These are phyloP conservation scores for Populus euphratica DNA, from an alignment of 345 rosid genomes.

Conservation along the genomic window DNA sequence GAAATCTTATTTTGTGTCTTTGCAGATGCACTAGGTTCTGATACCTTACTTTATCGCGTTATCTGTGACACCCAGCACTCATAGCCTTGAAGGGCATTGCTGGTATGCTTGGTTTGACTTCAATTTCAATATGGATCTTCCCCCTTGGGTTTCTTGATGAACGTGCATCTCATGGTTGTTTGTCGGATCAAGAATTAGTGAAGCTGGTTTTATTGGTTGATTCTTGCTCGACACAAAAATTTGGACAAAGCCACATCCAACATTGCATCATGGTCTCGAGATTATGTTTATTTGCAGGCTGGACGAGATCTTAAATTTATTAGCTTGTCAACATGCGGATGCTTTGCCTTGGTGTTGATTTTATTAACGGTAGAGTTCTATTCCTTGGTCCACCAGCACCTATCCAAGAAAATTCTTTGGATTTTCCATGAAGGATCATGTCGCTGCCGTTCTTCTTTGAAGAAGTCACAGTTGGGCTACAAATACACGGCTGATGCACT, in stretches of 20 bases:
- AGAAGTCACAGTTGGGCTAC: too few species aligned
- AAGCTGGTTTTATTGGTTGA: not conserved
- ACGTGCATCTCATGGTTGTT: not conserved
- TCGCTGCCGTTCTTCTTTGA: too few species aligned
- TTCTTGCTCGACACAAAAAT: not conserved
- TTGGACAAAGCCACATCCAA: not conserved
- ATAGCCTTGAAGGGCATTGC: slow-evolving; percentile 51
- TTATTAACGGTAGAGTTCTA: slow-evolving; percentile 45
- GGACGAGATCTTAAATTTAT: slow-evolving; percentile 74
- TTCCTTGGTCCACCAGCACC: not conserved
- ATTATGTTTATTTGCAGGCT: slow-evolving; percentile 49
- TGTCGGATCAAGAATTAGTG: not conserved
- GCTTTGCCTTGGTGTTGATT: slow-evolving; percentile 55
- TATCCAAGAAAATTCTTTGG: not conserved
- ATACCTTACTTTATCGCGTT: slow-evolving; percentile 40
- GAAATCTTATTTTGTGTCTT: not conserved
- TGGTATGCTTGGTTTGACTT: slow-evolving; percentile 31
- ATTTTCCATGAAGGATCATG: not conserved
- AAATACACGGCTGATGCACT: too few species aligned
- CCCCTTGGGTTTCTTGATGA: not conserved
- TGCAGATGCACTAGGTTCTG: slow-evolving; percentile 51
- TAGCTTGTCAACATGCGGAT: slow-evolving; percentile 65
- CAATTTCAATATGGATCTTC: not conserved
- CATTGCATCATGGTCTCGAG: slow-evolving; percentile 5
- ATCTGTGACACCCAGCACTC: slow-evolving; percentile 44